Evolutionary conservation across 2,329 filamentous ascomycete species (phyloP).

Genomic region (Dothideomycetidae sp.): DNA sequence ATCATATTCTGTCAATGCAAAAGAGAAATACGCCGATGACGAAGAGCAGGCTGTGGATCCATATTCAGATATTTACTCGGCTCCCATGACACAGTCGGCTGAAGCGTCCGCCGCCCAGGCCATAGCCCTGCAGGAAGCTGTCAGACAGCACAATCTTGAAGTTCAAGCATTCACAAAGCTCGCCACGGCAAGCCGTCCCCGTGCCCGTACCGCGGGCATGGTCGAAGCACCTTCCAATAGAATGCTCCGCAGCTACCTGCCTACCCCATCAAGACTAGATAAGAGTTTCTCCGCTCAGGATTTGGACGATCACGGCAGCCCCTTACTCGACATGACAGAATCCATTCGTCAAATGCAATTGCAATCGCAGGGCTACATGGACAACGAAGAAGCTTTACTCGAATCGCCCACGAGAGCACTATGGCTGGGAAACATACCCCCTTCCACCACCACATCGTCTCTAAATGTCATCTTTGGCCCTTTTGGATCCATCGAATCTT

Average conservation of each 20-base stretch:
- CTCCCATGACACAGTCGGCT: slow-evolving; percentile 44
- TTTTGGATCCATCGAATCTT: slow-evolving; percentile 84
- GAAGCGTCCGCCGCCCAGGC: slow-evolving; percentile 43
- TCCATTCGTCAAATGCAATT: slow-evolving; percentile 72
- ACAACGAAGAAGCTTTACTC: slow-evolving; percentile 64
- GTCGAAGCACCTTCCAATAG: slow-evolving; percentile 60
- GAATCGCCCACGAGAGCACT: slow-evolving; percentile 85
- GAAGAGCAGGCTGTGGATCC: slow-evolving; percentile 51
- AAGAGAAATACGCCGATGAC: slow-evolving; percentile 90
- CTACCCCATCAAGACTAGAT: slow-evolving; percentile 61
- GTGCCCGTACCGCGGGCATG: slow-evolving; percentile 82
- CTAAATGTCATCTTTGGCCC: slow-evolving; percentile 87
- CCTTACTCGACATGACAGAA: slow-evolving; percentile 67
- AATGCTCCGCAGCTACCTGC: slow-evolving; percentile 55
- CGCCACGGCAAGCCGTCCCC: slow-evolving; percentile 65
- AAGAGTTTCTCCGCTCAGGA: slow-evolving; percentile 64
- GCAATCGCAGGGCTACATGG: slow-evolving; percentile 45
- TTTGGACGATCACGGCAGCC: slow-evolving; percentile 54
- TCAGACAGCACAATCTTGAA: slow-evolving; percentile 82
- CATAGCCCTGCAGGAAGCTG: slow-evolving; percentile 51
- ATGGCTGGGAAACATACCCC: slow-evolving; percentile 95
- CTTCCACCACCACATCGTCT: slow-evolving; percentile 90
- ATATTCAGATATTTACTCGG: slow-evolving; percentile 44
- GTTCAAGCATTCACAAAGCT: slow-evolving; percentile 86
- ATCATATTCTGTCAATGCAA: slow-evolving; percentile 97